Base-by-base conservation (phyloP, 306 rosid genomes). In the Begonia loranthoides region DNA sequence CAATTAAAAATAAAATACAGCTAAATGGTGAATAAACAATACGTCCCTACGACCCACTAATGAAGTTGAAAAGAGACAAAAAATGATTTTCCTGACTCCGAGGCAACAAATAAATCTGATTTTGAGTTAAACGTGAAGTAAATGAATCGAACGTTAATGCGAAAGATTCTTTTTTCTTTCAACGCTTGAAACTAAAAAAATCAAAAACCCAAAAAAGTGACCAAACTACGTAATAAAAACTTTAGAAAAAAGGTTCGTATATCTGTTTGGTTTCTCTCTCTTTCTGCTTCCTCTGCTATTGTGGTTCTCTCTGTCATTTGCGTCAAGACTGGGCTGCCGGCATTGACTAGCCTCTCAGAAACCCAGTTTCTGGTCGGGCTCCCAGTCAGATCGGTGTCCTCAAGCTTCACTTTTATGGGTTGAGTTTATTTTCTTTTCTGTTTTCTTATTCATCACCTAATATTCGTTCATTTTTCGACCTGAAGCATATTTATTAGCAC, bases 401-500 rank as follows among this genome's bases (percentile, higher is more conserved):
- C 10, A 49, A 49, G 24, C 52, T 48, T 9, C 51, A 48, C 14
- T 48, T 48, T 13, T 11, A 48, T 48, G 51, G 16, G 11, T 48
- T 48, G 2, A 13, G 2, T 15, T 14, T 2, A n/a, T 13, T 48
- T 48, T 48, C 10, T 4, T 9, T 48, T 48, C 14, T 16, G 0
- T 0, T 48, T 48, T 48, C 10, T 5, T 9, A 13, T 48, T 9
- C 17, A 12, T 48, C 19, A 48, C 16, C 10, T 48, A 2, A 13
- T 12, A 48, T 48, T 48, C 51, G 16, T 48, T 48, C 51, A 15
- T 48, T 13, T n/a, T 16, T 48, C 36, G 7, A 48, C 51, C 19
- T 14, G 19, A 48, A 7, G 54, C 63, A 59, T 21, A 59, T 12
- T 67, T 36, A 61, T 38, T 61, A 56, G 66, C 58, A 54, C 50